These are phyloP conservation scores for Pythium oligandrum DNA, from an alignment of 352 stramenopile species.

Conservation along the genomic window DNA sequence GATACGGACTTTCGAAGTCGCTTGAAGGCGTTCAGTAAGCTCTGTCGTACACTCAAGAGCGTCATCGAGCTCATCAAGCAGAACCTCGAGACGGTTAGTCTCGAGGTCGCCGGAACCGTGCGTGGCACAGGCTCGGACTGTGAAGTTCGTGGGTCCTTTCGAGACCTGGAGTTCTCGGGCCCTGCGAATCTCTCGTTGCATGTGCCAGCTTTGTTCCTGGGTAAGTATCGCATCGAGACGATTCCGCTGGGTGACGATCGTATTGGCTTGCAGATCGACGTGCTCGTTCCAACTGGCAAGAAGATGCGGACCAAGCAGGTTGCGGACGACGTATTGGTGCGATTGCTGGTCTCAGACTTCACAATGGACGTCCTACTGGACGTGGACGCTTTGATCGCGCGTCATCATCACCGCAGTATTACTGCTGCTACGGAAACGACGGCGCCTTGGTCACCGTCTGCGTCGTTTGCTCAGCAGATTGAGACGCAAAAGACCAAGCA, in stretches of 20 bases:
- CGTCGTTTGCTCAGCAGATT: slow-evolving; percentile 23
- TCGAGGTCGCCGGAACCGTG: slow-evolving; percentile 39
- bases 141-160: slow-evolving; percentile 49
- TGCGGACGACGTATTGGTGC: slow-evolving; percentile 21
- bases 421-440: slow-evolving; percentile 25
- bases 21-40: slow-evolving; percentile 54
- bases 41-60: slow-evolving; percentile 45
- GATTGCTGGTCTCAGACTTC: slow-evolving; percentile 42
- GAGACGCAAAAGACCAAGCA: slow-evolving; percentile 26
- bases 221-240: slow-evolving; percentile 49
- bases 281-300: slow-evolving; percentile 31
- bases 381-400: slow-evolving; percentile 45
- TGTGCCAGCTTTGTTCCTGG: slow-evolving; percentile 52
- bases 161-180: slow-evolving; percentile 50
- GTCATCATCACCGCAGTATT: slow-evolving; percentile 30
- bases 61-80: slow-evolving; percentile 49
- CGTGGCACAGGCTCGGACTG: slow-evolving; percentile 50
- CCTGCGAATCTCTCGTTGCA: slow-evolving; percentile 42
- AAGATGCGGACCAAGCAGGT: not conserved
- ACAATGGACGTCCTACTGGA: slow-evolving; percentile 52
- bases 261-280: slow-evolving; percentile 52
- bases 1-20: slow-evolving; percentile 40
- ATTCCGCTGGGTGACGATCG: slow-evolving; percentile 32
- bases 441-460: slow-evolving; percentile 29
- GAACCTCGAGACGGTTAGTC: slow-evolving; percentile 52